phyloP scores from a whole-genome alignment of 768 basidiomycete genomes.

The Amanita jacksonii region DNA sequence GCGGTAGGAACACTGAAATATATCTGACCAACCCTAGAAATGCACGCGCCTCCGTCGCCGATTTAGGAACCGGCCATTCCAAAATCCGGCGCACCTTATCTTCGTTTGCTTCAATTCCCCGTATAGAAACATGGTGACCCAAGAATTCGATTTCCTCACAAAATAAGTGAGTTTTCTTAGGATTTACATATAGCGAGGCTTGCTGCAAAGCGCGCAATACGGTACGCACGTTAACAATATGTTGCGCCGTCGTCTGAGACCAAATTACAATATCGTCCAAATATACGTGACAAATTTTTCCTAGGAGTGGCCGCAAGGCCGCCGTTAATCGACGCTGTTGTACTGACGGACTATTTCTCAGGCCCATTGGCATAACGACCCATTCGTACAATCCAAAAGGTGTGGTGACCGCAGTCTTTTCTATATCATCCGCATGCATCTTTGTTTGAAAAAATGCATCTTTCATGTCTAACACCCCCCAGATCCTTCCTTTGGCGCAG shows the following conservation, averaged over 20 bases:
- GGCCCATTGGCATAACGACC: slow-evolving; percentile 22
- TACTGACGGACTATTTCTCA: slow-evolving; percentile 20
- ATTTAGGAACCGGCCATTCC: slow-evolving; percentile 18
- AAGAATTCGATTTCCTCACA: slow-evolving; percentile 21
- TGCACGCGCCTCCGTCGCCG: slow-evolving; percentile 6
- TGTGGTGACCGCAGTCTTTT: slow-evolving; percentile 18
- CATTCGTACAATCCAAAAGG: slow-evolving; percentile 27
- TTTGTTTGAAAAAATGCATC: slow-evolving; percentile 34
- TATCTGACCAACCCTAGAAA: slow-evolving; percentile 16
- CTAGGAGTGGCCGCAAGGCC: slow-evolving; percentile 4
- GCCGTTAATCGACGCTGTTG: slow-evolving; percentile 27
- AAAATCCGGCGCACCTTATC: slow-evolving; percentile 19
- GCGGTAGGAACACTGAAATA: slow-evolving; percentile 10
- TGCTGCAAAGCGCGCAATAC: slow-evolving; percentile 23
- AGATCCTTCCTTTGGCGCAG: slow-evolving; percentile 13
- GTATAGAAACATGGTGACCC: slow-evolving; percentile 26
- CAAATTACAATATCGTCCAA: slow-evolving; percentile 30
- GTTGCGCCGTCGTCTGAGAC: slow-evolving; percentile 27
- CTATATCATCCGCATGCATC: slow-evolving; percentile 19
- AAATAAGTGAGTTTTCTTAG: slow-evolving; percentile 25
- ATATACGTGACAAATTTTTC: slow-evolving; percentile 9
- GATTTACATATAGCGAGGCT: slow-evolving; percentile 28
- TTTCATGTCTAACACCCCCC: slow-evolving; percentile 13
- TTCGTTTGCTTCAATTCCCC: slow-evolving; percentile 18
- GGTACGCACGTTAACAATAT: slow-evolving; percentile 20